Evolutionary conservation across 768 basidiomycete species (phyloP).

Genomic region (Suillus variegatus): DNA sequence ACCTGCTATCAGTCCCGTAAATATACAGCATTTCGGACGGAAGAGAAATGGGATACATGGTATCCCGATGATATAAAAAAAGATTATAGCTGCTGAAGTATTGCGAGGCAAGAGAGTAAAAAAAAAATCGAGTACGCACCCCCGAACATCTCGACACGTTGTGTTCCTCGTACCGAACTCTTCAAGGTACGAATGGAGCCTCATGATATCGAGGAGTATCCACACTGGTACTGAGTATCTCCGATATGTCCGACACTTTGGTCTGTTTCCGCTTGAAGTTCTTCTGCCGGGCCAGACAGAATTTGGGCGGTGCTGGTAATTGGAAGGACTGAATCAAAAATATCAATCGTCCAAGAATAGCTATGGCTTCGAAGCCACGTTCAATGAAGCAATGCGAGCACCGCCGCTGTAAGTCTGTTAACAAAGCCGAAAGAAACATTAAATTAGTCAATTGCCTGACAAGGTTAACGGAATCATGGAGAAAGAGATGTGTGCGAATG

Average conservation of each 20-base stretch:
- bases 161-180: slow-evolving; percentile 30
- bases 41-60: slow-evolving; percentile 3
- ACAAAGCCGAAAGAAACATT: not conserved
- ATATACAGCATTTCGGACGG: slow-evolving; percentile 6
- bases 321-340: slow-evolving; percentile 74
- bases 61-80: not conserved
- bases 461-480: not conserved
- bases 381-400: too few relatives aligned
- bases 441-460: not conserved
- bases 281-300: slow-evolving; percentile 61
- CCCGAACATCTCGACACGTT: slow-evolving; percentile 50
- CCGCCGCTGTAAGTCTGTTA: not conserved
- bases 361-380: not conserved
- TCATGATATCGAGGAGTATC: slow-evolving; percentile 66
- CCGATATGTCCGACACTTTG: slow-evolving; percentile 16
- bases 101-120: not conserved
- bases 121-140: slow-evolving; percentile 24
- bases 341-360: slow-evolving; percentile 48
- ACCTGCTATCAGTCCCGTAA: slow-evolving; percentile 29
- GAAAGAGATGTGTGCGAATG: not conserved
- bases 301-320: slow-evolving; percentile 46
- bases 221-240: slow-evolving; percentile 41
- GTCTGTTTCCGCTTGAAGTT: slow-evolving; percentile 51
- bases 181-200: slow-evolving; percentile 33
- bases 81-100: not conserved